phyloP scores from a whole-genome alignment of 257 asterid species.

The Solanum peruvianum region DNA sequence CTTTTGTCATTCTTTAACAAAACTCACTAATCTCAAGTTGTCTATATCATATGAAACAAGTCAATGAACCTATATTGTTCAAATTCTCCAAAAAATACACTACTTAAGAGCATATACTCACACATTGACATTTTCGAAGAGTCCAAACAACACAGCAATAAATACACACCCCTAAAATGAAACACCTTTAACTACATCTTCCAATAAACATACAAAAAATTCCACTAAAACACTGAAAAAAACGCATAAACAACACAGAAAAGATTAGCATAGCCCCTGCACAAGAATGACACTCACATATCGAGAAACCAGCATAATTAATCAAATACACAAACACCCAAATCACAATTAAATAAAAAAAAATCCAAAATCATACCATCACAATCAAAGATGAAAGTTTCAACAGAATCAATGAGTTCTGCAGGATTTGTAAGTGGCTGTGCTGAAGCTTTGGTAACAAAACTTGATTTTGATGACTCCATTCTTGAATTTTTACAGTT shows the following conservation, averaged over 20 bases:
- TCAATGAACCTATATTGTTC: background rate
- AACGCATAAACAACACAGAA: background rate
- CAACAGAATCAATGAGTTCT: constrained; percentile 80
- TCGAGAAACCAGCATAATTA: background rate
- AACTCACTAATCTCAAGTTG: background rate
- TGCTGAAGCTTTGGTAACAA: constrained; percentile 41
- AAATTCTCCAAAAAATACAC: background rate
- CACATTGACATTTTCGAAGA: background rate
- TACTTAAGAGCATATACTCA: background rate
- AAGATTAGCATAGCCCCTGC: background rate
- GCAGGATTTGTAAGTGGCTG: constrained; percentile 71
- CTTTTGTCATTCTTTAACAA: too few relatives aligned
- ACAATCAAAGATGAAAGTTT: constrained; percentile 93
- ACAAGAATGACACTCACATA: background rate
- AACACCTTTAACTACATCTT: background rate
- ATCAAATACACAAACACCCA: background rate
- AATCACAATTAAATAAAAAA: background rate
- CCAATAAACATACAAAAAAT: background rate
- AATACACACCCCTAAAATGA: background rate
- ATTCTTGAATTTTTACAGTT: constrained; percentile 28
- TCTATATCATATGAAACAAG: background rate
- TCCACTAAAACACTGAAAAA: background rate
- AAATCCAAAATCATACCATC: constrained; percentile 48
- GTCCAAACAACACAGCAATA: background rate
- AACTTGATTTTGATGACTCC: constrained; percentile 32